phyloP scores from a whole-genome alignment of 805 yeast species.

The Candida nanaspora region DNA sequence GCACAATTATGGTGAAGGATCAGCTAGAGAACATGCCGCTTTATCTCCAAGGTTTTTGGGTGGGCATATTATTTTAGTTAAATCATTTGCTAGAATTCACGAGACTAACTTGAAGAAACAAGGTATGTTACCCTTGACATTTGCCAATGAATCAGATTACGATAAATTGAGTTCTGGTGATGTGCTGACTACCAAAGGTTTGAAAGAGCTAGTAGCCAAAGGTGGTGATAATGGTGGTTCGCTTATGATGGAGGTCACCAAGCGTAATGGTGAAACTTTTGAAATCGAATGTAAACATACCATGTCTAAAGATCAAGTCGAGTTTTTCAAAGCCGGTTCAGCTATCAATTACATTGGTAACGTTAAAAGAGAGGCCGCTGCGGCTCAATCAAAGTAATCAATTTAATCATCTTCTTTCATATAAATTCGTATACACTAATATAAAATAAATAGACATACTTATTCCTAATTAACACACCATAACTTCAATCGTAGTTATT shows the following conservation, averaged over 20 bases:
- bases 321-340: constrained; percentile 94
- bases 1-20: constrained; percentile 98
- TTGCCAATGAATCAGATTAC: constrained; percentile 85
- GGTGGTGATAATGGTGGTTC: constrained; percentile 86
- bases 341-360: constrained; percentile 79
- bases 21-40: constrained; percentile 99
- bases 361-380: constrained; percentile 13
- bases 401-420: too few species aligned
- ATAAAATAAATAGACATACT: too few species aligned
- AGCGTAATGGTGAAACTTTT: constrained; percentile 62
- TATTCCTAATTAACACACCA: too few species aligned
- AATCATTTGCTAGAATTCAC: constrained; percentile 96
- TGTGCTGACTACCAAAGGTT: constrained; percentile 63
- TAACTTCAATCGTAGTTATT: too few species aligned
- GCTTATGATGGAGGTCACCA: constrained; percentile 64
- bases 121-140: constrained; percentile 93
- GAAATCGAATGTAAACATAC: constrained; percentile 82
- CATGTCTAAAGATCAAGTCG: constrained; percentile 94
- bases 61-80: constrained; percentile 80
- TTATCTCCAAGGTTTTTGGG: constrained; percentile 92
- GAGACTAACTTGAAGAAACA: constrained; percentile 97
- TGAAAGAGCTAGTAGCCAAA: constrained; percentile 69
- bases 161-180: constrained; percentile 77
- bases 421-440: too few species aligned
- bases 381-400: too few species aligned